These are phyloP conservation scores for Scheffersomyces ergatensis DNA, from an alignment of 805 yeast genomes.

Conservation along the genomic window DNA sequence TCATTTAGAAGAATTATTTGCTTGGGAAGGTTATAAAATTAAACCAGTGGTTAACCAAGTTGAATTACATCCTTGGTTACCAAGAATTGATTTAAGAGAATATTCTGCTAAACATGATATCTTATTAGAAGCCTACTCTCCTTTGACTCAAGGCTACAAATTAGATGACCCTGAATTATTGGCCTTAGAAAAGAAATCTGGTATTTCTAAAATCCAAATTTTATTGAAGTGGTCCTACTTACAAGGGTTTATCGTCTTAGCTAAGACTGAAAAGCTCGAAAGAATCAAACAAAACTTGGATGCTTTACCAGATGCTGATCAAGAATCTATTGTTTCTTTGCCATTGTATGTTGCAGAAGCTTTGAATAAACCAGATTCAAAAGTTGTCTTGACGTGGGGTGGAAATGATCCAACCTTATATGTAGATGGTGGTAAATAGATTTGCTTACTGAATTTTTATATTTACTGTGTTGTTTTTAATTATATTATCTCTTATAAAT, in stretches of 20 bases:
- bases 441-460: no score
- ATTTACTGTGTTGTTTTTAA: no score
- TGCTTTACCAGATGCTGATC: constrained; percentile 40
- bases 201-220: constrained; percentile 57
- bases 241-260: constrained; percentile 70
- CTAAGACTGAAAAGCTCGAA: constrained; percentile 54
- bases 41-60: constrained; percentile 72
- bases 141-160: constrained; percentile 65
- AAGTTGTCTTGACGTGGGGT: constrained; percentile 32
- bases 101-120: constrained; percentile 57
- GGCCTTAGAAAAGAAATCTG: constrained; percentile 47
- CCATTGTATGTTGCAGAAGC: constrained; percentile 31
- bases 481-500: background rate
- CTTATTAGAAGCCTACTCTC: constrained; percentile 74
- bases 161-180: constrained; percentile 52
- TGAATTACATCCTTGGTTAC: constrained; percentile 56
- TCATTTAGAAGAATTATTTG: constrained; percentile 59
- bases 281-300: constrained; percentile 57
- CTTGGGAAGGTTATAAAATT: constrained; percentile 48
- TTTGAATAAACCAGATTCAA: constrained; percentile 35
- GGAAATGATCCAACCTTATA: constrained; percentile 28
- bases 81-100: constrained; percentile 53
- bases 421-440: no score
- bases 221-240: constrained; percentile 71
- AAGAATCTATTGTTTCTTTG: constrained; percentile 32